Percentiles rank a stretch among this genome's conserved stretches.
Evolutionary conservation across 768 basidiomycete genomes (phyloP).

Genomic region (Cystofilobasidium ferigula): DNA sequence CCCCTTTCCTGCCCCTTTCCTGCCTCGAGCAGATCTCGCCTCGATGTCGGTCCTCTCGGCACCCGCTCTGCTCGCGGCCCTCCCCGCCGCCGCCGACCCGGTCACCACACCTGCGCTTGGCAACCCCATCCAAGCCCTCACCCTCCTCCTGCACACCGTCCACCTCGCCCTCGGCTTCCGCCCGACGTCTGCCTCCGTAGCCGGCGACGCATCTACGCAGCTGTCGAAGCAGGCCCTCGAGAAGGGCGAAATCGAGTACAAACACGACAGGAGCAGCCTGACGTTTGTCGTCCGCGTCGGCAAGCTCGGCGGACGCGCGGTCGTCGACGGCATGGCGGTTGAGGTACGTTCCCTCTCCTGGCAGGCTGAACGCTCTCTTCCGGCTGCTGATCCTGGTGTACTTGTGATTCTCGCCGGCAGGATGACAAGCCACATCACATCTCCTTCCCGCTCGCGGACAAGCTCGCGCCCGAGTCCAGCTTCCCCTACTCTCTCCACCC

Average conservation of each 20-base stretch:
- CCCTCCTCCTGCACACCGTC: constrained; percentile 12
- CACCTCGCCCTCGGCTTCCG: constrained; percentile 24
- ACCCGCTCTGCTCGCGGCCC: constrained; percentile 2
- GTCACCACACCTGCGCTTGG: neutral
- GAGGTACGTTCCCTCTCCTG: constrained; percentile 8
- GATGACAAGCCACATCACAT: constrained; percentile 20
- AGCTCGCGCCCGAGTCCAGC: neutral
- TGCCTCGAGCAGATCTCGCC: no score
- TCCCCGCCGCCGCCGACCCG: constrained; percentile 7
- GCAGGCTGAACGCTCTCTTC: neutral
- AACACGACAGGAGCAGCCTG: constrained; percentile 10
- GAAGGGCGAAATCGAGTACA: constrained; percentile 21
- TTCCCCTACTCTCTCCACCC: constrained; percentile 4
- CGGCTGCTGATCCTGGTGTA: neutral
- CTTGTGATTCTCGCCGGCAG: neutral
- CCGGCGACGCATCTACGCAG: neutral
- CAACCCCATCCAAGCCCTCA: constrained; percentile 1
- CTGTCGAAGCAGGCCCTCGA: neutral
- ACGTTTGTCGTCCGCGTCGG: constrained; percentile 15
- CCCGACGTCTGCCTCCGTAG: neutral
- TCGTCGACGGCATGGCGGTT: constrained; percentile 17
- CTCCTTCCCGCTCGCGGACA: constrained; percentile 1
- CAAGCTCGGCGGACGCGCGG: neutral
- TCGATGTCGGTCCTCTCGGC: constrained; percentile 8
- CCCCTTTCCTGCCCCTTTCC: neutral